Base-by-base conservation (phyloP, 371 early-diverging fungal species). In the Blyttiomyces sp. region DNA sequence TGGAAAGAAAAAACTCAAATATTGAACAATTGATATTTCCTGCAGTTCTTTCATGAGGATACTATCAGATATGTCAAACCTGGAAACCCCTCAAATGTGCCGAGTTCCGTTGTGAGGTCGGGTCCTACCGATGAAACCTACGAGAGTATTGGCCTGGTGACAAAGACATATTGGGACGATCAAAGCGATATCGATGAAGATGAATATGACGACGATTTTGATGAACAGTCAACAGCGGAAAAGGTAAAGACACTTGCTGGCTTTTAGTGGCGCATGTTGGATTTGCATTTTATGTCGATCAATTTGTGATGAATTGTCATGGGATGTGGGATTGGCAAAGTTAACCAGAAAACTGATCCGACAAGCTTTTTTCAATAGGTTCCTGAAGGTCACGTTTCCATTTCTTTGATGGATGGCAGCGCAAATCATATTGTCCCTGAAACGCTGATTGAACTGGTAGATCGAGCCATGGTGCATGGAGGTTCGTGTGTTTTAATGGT, bases 381-480 rank as follows among this genome's bases (percentile, higher is more conserved):
- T 24, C 34, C n/a, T 35, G 21, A 26, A 17, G 54, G 54, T 23
- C 24, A 23, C 21, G 27, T 39, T 19, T 24, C 16, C 24, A 28
- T 54, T n/a, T 39, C 39, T 23, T 1, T 46, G 16, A 9, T 45
- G 46, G 26, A 58, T 26, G 49, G 49, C 17, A 32, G 34, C 30
- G 9, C n/a, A 1, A n/a, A 19, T 4, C 7, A 5, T 7, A 17
- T 58, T 23, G 49, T 49, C 1, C 23, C 13, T 7, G 49, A 49
- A 26, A 27, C 7, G 0, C 21, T 21, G 33, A 28, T 49, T 13
- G 2, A 7, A 23, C 48, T 59, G 17, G 28, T 59, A 6, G 52
- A 59, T 35, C 27, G 59, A 43, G 28, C 51, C 7, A 27, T 49
- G 42, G 7, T 13, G 17, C 23, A 43, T 5, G 59, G 59, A 0